Base-by-base conservation (phyloP, 305 asterid genomes). In the Fraxinus paxiana region DNA sequence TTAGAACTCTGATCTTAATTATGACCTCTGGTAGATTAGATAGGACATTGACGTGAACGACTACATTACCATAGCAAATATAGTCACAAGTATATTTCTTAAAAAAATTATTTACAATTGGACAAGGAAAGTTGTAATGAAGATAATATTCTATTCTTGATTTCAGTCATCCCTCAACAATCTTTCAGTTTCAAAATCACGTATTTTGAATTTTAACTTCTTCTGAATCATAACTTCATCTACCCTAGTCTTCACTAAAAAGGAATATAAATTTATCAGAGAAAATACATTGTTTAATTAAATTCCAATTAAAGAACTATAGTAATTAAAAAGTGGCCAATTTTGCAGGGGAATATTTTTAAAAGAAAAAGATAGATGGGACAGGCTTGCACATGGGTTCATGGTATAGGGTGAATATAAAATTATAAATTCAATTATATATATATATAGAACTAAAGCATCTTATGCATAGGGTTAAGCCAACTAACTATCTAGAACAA, bases 371-470 rank as follows among this genome's bases (percentile, higher is more conserved):
- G 86, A 77, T 30, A 78, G 84, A 89, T 90, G 89, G 94, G 88
- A 77, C 81, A 87, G 81, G 69, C 82, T 54, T 69, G 90, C 97
- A 91, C 93, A 92, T 92, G 38, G 97, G 96, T 77, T 87, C 30
- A 12, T 88, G 90, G 84, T 79, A 82, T 77, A 35, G 63, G 84
- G 80, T 73, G 85, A 81, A 82, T 84, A 73, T 83, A 78, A 30
- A 75, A 78, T 28, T 30, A 7, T 79, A 79, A 73, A 72, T 61
- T 78, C 74, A 13, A 72, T 41, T 35, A 35, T 35, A 6, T 24
- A 79, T 24, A 79, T 26, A 26, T 79, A 81, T 77, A 43, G 69
- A 76, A 79, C 65, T 51, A 84, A 77, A 83, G 87, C 85, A 89
- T 88, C 87, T 85, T 79, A 59, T 54, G 18, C 12, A 34, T 73